Conservation (phyloP, 139 green algal genomes). For the Tetradesmus lagerheimii region DNA sequence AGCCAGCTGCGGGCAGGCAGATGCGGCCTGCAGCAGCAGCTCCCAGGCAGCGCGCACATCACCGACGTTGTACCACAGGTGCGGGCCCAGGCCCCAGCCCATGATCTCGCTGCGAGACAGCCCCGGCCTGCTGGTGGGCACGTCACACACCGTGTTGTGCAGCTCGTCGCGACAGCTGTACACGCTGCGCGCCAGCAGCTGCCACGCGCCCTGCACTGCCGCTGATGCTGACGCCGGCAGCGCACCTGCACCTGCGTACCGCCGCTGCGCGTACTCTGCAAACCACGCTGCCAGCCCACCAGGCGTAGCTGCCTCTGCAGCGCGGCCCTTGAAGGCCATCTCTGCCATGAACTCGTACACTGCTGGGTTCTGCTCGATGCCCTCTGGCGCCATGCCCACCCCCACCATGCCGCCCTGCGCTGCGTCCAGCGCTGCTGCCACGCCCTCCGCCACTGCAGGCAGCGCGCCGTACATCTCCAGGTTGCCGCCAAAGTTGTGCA, state of each 20-base stretch:
- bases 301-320: not conserved
- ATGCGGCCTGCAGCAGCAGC: slow-evolving; percentile 42
- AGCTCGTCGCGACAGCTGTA: slow-evolving; percentile 51
- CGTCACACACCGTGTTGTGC: slow-evolving; percentile 54
- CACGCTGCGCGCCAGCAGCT: slow-evolving; percentile 44
- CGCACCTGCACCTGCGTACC: slow-evolving; percentile 36
- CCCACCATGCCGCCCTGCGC: slow-evolving; percentile 47
- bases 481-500: slow-evolving; percentile 73
- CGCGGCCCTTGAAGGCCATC: slow-evolving; percentile 49
- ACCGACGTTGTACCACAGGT: slow-evolving; percentile 57
- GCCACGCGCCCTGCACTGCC: slow-evolving; percentile 40
- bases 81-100: slow-evolving; percentile 54
- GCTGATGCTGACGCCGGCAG: not conserved
- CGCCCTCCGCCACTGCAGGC: slow-evolving; percentile 29
- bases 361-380: slow-evolving; percentile 64
- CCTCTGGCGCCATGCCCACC: slow-evolving; percentile 58
- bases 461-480: slow-evolving; percentile 58
- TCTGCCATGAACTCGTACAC: slow-evolving; percentile 64
- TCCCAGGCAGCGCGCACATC: slow-evolving; percentile 48
- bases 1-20: not conserved
- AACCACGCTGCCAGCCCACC: slow-evolving; percentile 35
- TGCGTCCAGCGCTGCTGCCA: slow-evolving; percentile 34
- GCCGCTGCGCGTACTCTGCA: slow-evolving; percentile 25
- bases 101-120: slow-evolving; percentile 45
- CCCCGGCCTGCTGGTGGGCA: slow-evolving; percentile 55